Evolutionary conservation across 768 basidiomycete genomes (phyloP), one percentile per base, ranked within the genome.

Genomic region (Strobilomyces confusus): DNA sequence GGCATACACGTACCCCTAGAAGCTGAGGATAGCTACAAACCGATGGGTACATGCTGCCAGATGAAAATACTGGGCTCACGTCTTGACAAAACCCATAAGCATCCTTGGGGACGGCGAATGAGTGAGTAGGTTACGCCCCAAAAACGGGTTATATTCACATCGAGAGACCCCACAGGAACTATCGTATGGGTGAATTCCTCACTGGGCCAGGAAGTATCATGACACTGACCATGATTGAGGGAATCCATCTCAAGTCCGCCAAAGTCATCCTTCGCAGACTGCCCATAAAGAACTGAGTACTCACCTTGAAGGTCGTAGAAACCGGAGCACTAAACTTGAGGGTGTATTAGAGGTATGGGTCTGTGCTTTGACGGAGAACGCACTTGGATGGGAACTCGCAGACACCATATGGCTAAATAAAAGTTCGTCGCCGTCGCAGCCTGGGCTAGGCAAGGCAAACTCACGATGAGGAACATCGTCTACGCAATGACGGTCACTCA

Each of bases 81-180:
- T 51, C 43, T 44, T 51, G 25, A 51, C 50, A 7, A 51, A 36
- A 29, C 50, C 43, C 50, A 37, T 51, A 43, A 37, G 2, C 33
- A 34, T 51, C 50, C 50, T 51, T 26, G 29, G 25, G 14, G 11
- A 37, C 5, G 26, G 13, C 26, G 42, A 3, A 26, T 22, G 22
- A 26, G 22, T 50, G 19, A 43, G 32, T 15, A 2, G 11, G 14
- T 20, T 12, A 43, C 25, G 25, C 12, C 19, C 34, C 7, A 6
- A 29, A 4, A 1, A n/a, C 25, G 25, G n/a, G 11, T 32, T 15
- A 32, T 25, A 26, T 26, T 51, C 25, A 51, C 49, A 51, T 44
- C 22, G 26, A 15, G 34, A 37, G 13, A 17, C 50, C 50, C 50
- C 50, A 51, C 17, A 51, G 19, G 22, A 29, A 12, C 50, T 51